Conservation (phyloP, 2,329 filamentous ascomycete species). For the Lachnellula willkommii region DNA sequence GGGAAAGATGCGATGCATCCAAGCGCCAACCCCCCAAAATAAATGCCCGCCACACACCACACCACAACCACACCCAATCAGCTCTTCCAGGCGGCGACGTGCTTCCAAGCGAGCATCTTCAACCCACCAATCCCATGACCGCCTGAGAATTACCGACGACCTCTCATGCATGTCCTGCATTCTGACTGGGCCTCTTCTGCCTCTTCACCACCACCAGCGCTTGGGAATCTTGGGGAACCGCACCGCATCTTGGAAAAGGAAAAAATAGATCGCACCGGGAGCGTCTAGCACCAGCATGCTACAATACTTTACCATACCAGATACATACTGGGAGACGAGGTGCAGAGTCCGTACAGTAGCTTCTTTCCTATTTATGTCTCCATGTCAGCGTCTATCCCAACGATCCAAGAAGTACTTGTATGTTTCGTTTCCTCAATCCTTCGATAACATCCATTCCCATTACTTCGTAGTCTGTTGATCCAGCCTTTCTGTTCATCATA, state of each 20-base stretch:
- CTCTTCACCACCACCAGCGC: constrained; percentile 4
- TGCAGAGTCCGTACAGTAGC: not conserved
- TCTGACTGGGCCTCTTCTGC: constrained; percentile 13
- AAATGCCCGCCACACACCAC: not conserved
- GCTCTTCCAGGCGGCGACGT: constrained; percentile 5
- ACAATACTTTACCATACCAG: not conserved
- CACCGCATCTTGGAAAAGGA: not conserved
- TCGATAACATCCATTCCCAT: constrained; percentile 3
- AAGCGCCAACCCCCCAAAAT: constrained; percentile 18
- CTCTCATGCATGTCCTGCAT: not conserved
- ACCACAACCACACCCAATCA: not conserved
- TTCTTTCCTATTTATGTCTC: constrained; percentile 25
- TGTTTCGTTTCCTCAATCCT: constrained; percentile 22
- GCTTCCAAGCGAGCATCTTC: constrained; percentile 5
- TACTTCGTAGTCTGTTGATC: constrained; percentile 9
- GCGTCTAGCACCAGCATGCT: constrained; percentile 19
- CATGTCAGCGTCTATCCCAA: constrained; percentile 21
- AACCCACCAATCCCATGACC: constrained; percentile 2
- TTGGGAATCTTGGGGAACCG: constrained; percentile 1
- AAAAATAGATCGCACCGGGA: constrained; percentile 20
- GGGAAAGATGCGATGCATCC: constrained; percentile 10
- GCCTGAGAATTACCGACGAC: not conserved
- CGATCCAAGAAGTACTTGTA: constrained; percentile 28
- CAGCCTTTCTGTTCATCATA: constrained; percentile 7
- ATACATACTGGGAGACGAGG: not conserved